Conservation (phyloP, 257 asterid genomes). For the Solanum stenotomum region DNA sequence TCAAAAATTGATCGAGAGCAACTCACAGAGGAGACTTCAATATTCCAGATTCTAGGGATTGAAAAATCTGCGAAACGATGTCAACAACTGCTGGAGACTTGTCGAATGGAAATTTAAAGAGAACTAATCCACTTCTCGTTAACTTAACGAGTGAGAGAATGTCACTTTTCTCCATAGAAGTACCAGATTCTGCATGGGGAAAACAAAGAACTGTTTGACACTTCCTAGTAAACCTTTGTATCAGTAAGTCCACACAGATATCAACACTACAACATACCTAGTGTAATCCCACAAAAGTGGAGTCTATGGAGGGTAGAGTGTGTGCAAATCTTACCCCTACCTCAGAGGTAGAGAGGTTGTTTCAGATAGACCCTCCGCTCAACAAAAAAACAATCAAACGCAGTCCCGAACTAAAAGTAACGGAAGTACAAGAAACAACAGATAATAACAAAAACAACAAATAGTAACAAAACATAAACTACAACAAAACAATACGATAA, state of each 20-base stretch:
- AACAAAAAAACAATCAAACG: neutral
- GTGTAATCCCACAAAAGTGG: neutral
- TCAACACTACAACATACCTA: neutral
- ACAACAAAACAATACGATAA: too few species aligned
- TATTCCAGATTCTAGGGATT: constrained; percentile 23
- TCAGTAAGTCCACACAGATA: neutral
- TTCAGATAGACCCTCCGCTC: neutral
- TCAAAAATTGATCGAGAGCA: neutral
- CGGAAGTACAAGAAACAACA: neutral
- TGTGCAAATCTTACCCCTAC: neutral
- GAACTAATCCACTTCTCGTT: constrained; percentile 35
- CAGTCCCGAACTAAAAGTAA: neutral
- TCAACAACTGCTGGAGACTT: constrained; percentile 19
- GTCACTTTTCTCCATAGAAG: constrained; percentile 1
- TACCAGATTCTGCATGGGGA: constrained; percentile 13
- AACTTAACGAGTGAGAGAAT: constrained; percentile 38
- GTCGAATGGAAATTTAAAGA: constrained; percentile 26
- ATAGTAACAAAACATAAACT: neutral
- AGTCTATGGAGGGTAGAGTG: neutral
- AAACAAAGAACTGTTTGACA: neutral
- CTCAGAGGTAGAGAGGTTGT: neutral
- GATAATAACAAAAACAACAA: neutral
- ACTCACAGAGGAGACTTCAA: constrained; percentile 32
- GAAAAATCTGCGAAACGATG: constrained; percentile 22
- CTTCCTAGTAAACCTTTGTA: neutral